phyloP scores from a whole-genome alignment of 345 rosid species.

The Pistacia atlantica region DNA sequence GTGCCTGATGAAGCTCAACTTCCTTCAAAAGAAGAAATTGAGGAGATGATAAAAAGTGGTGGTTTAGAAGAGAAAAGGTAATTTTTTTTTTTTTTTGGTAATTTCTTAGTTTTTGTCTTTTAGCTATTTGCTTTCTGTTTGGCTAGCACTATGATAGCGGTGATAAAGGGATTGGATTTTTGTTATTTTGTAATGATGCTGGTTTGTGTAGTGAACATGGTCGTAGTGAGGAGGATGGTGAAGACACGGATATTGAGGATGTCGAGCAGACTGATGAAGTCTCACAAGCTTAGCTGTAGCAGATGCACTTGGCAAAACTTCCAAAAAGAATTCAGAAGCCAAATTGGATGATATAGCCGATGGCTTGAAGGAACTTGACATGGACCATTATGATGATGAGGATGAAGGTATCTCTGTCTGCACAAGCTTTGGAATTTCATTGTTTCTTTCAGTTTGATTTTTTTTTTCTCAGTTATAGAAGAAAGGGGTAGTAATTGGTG shows the following conservation, averaged over 20 bases:
- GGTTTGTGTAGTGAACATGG: slow-evolving; percentile 46
- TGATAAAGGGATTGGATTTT: background rate
- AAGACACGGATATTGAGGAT: slow-evolving; percentile 45
- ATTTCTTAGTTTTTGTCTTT: background rate
- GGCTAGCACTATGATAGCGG: background rate
- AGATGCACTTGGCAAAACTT: slow-evolving; percentile 59
- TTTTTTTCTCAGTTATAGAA: background rate
- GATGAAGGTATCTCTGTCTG: slow-evolving; percentile 58
- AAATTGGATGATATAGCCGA: slow-evolving; percentile 61
- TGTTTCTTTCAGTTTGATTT: slow-evolving; percentile 2
- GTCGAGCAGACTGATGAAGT: slow-evolving; percentile 45
- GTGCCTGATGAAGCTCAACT: slow-evolving; percentile 70
- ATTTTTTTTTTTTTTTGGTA: background rate
- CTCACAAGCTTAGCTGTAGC: slow-evolving; percentile 73
- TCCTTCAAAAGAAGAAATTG: slow-evolving; percentile 80
- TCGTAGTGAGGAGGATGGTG: slow-evolving; percentile 55
- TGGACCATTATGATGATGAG: slow-evolving; percentile 90
- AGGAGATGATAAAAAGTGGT: slow-evolving; percentile 67
- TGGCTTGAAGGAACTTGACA: slow-evolving; percentile 77
- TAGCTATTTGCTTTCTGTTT: background rate
- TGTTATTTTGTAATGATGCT: slow-evolving; percentile 5
- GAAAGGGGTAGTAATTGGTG: background rate
- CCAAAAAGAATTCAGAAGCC: slow-evolving; percentile 41
- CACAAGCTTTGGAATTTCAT: slow-evolving; percentile 5
- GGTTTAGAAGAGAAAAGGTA: slow-evolving; percentile 48